Conservation (phyloP, 306 rosid species). For the Psophocarpus tetragonolobus region DNA sequence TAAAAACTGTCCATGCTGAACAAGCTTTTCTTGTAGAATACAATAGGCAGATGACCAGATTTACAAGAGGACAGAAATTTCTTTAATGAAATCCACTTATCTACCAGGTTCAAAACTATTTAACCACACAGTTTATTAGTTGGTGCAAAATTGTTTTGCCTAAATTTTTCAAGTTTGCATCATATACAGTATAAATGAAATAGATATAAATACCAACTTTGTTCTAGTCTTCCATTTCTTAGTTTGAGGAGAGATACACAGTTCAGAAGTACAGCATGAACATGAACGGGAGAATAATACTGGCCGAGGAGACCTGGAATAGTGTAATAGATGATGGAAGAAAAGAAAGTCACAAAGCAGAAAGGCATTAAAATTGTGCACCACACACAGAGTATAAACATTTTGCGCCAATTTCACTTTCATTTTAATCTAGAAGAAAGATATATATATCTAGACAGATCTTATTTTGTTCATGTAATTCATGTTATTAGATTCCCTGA, state of each 20-base stretch:
- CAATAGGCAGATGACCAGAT: slow-evolving; percentile 2
- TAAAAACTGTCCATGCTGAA: slow-evolving; percentile 64
- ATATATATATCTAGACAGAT: not conserved
- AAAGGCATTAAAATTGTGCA: slow-evolving; percentile 19
- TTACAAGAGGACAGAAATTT: not conserved
- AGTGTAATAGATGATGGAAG: slow-evolving; percentile 26
- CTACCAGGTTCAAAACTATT: slow-evolving; percentile 14
- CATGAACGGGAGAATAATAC: slow-evolving; percentile 49
- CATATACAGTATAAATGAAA: slow-evolving; percentile 22
- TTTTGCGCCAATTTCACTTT: not conserved
- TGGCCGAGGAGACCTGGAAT: slow-evolving; percentile 61
- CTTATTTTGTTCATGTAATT: not conserved
- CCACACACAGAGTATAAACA: slow-evolving; percentile 20
- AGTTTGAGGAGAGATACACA: slow-evolving; percentile 47
- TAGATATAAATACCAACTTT: slow-evolving; percentile 67
- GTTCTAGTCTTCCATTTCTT: slow-evolving; percentile 65
- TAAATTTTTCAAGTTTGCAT: slow-evolving; percentile 9
- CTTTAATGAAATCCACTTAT: slow-evolving; percentile 22
- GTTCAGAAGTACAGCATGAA: slow-evolving; percentile 52
- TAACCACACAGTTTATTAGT: slow-evolving; percentile 5
- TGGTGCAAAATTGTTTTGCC: slow-evolving; percentile 18
- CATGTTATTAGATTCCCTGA: not conserved
- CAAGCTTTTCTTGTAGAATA: slow-evolving; percentile 46
- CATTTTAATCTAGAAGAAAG: slow-evolving; percentile 14
- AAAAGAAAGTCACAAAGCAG: slow-evolving; percentile 16